These are phyloP conservation scores for Fusarium neocosmosporiellum DNA, from an alignment of 2,329 filamentous ascomycete species.

Conservation along the genomic window DNA sequence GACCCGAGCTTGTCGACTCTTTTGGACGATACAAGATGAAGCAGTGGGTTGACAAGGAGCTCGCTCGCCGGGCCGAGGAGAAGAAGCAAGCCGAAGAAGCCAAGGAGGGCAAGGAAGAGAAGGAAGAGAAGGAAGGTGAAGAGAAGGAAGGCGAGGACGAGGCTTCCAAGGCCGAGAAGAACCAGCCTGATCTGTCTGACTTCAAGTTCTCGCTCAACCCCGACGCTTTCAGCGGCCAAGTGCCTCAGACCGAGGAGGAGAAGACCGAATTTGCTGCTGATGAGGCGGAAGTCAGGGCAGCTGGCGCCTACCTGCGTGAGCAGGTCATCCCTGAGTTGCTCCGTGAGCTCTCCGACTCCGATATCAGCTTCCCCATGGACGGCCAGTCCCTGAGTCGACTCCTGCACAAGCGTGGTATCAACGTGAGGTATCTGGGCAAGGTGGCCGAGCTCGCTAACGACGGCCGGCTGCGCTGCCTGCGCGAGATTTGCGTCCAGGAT, in stretches of 20 bases:
- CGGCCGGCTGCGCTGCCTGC: constrained; percentile 80
- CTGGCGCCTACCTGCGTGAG: constrained; percentile 80
- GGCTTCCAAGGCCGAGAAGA: constrained; percentile 44
- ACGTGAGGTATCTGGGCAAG: constrained; percentile 93
- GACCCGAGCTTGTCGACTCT: constrained; percentile 88
- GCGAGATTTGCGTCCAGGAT: constrained; percentile 83
- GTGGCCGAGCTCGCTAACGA: constrained; percentile 78
- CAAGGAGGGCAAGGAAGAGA: constrained; percentile 39
- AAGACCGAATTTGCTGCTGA: constrained; percentile 85
- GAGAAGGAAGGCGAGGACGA: constrained; percentile 48
- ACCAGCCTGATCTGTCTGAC: constrained; percentile 84
- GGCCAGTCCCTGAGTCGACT: constrained; percentile 89
- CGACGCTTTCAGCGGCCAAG: constrained; percentile 93
- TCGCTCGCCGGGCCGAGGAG: constrained; percentile 68
- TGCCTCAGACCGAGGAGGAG: constrained; percentile 89
- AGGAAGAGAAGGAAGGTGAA: constrained; percentile 51
- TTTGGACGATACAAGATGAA: constrained; percentile 88
- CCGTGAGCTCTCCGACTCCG: constrained; percentile 88
- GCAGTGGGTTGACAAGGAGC: constrained; percentile 85
- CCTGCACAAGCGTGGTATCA: constrained; percentile 96
- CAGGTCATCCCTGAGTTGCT: constrained; percentile 87
- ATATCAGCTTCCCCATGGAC: constrained; percentile 98
- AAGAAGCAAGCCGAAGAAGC: constrained; percentile 41
- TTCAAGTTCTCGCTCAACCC: constrained; percentile 94
- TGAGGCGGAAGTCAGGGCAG: constrained; percentile 87